These are phyloP conservation scores for Nicotiana undulata DNA, from an alignment of 257 asterid genomes.

Conservation along the genomic window DNA sequence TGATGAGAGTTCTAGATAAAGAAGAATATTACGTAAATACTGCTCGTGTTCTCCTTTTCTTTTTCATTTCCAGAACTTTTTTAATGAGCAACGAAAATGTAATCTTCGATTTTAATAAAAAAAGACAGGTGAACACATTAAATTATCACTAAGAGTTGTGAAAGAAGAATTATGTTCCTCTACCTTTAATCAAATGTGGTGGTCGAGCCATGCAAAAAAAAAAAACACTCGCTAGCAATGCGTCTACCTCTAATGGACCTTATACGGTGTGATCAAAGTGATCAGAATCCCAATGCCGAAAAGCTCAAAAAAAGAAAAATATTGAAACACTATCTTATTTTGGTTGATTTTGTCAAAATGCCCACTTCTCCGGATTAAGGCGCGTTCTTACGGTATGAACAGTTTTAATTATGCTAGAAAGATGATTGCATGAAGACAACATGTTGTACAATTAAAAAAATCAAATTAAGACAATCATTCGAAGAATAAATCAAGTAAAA, in stretches of 20 bases:
- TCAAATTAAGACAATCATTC: neutral
- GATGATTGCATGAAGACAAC: neutral
- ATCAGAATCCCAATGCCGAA: no score
- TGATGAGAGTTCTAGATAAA: neutral
- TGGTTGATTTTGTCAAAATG: neutral
- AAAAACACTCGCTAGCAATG: no score
- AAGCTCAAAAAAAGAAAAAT: neutral
- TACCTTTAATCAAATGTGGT: no score
- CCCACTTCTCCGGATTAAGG: no score
- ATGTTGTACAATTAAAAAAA: neutral
- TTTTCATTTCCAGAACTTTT: neutral
- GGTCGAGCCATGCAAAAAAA: no score
- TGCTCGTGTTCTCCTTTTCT: neutral
- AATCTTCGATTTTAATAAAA: no score
- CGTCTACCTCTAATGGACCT: no score
- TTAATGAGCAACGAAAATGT: neutral
- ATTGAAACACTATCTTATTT: neutral
- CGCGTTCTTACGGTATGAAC: neutral
- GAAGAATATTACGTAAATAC: neutral
- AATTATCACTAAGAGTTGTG: neutral
- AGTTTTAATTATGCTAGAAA: neutral
- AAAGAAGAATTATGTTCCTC: no score
- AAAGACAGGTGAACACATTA: neutral
- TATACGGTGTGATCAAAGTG: no score
- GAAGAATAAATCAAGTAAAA: neutral